phyloP scores from a whole-genome alignment of 495 filamentous ascomycete species.

The Xylaria telfairii region DNA sequence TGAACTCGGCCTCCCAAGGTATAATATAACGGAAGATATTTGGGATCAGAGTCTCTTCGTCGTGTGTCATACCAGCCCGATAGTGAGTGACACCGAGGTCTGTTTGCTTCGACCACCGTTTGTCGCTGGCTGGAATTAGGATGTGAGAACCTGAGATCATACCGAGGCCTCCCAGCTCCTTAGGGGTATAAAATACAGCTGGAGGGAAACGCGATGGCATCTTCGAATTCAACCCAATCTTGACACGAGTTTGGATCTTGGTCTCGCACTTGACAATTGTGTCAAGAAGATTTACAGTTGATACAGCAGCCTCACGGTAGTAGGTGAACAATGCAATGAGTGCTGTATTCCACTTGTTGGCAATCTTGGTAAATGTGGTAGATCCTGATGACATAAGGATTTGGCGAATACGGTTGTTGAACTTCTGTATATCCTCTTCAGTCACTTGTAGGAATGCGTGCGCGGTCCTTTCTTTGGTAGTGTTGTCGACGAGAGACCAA shows the following conservation, averaged over 20 bases:
- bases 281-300: constrained; percentile 92
- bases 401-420: constrained; percentile 98
- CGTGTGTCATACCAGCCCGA: constrained; percentile 97
- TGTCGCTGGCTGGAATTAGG: constrained; percentile 96
- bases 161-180: constrained; percentile 95
- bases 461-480: constrained; percentile 94
- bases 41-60: constrained; percentile 96
- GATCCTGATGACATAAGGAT: constrained; percentile 99
- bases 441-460: constrained; percentile 99
- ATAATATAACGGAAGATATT: constrained; percentile 99
- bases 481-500: constrained; percentile 96
- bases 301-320: constrained; percentile 98
- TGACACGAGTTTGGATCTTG: constrained; percentile 98
- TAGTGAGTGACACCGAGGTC: constrained; percentile 98
- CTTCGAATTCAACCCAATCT: constrained; percentile 99
- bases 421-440: constrained; percentile 97
- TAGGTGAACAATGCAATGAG: constrained; percentile 99
- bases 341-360: constrained; percentile 99
- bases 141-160: constrained; percentile 99
- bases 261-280: constrained; percentile 99
- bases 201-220: constrained; percentile 99
- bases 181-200: constrained; percentile 98
- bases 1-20: constrained; percentile 99
- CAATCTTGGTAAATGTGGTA: constrained; percentile 99
- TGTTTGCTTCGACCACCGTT: constrained; percentile 97